Evolutionary conservation across 2,329 filamentous ascomycete species (phyloP), one percentile per base, ranked within the genome.

Genomic region (Didymella segeticola): DNA sequence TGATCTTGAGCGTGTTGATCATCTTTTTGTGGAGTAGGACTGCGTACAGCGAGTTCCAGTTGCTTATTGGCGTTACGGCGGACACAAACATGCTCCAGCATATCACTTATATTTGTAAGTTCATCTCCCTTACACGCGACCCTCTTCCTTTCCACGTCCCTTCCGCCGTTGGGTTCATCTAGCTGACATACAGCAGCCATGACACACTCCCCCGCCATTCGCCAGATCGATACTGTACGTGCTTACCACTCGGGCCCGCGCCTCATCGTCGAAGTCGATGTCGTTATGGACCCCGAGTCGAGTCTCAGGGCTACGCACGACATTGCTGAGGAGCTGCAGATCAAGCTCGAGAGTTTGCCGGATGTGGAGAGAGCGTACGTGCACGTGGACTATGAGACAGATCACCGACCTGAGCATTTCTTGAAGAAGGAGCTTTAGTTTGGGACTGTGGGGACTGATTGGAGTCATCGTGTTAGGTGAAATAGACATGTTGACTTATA

Each of bases 321-420:
- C 69, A 86, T 97, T 11, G 93, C 95, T 0, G 95, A 99, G 77
- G 92, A 89, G 66, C 81, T 99, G 66, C 95, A 99, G 80, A 89
- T 89, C 58, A 98, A 98, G 79, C 81, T 98, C 2, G 95, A 99
- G 82, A 90, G 88, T 51, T 76, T 99, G 59, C 93, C 95, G 0
- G 89, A 96, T 71, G 88, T 98, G 9, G 95, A 98, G 82, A 81
- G 95, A 54, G 92, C 92, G 0, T 98, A 97, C 72, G 95, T 98
- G 17, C 95, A 99, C 74, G 93, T 97, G 15, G 95, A 99, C 75
- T 98, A 96, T 67, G 95, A 98, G 79, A 97, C 93, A 4, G 92
- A 89, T 15, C 95, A 98, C 75, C 93, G 95, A 75, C 93, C 93
- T 0, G 93, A 97, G 79, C 93, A 88, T 72, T 87, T 70, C 54